Percentiles rank a stretch among this genome's conserved stretches.
Evolutionary conservation across 1,139 yeast genomes (phyloP).

Genomic region (Candida albicans): DNA sequence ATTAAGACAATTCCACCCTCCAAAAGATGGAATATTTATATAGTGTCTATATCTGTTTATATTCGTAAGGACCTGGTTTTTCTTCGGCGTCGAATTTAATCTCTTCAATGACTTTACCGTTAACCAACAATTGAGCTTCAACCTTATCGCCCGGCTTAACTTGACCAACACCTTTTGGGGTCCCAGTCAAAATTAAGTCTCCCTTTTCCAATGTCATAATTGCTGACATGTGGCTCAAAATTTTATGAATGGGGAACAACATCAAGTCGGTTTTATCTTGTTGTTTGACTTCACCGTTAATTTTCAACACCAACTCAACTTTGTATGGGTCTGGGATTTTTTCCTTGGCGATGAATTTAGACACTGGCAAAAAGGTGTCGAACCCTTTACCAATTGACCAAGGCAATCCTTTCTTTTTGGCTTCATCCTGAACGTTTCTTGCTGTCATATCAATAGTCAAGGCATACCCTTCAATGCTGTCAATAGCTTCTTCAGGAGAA

Average conservation of each 20-base stretch:
- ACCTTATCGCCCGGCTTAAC: conserved; percentile 76
- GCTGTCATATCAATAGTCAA: conserved; percentile 93
- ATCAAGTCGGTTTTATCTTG: conserved; percentile 78
- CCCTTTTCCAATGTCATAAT: conserved; percentile 91
- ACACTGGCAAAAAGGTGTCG: conserved; percentile 89
- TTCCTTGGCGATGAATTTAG: conserved; percentile 64
- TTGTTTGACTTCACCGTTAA: conserved; percentile 74
- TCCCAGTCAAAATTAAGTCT: conserved; percentile 89
- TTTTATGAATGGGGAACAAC: conserved; percentile 84
- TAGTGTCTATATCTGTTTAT: conserved; percentile 48
- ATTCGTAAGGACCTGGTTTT: conserved; percentile 81
- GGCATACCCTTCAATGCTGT: conserved; percentile 80
- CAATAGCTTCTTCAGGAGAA: conserved; percentile 66
- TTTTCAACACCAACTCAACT: conserved; percentile 61
- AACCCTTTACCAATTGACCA: conserved; percentile 97
- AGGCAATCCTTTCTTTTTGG: conserved; percentile 91
- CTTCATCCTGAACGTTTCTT: conserved; percentile 92
- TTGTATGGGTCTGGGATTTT: conserved; percentile 73
- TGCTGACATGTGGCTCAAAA: conserved; percentile 76
- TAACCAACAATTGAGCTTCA: conserved; percentile 58
- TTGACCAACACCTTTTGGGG: conserved; percentile 97
- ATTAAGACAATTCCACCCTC: conserved; percentile 73
- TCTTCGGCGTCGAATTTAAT: conserved; percentile 55
- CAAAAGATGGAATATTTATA: conserved; percentile 47
- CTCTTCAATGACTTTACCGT: conserved; percentile 55